Evolutionary conservation across 202 grass and related monocot species (phyloP), one percentile per base, ranked within the genome.

Genomic region (Zizania palustris): DNA sequence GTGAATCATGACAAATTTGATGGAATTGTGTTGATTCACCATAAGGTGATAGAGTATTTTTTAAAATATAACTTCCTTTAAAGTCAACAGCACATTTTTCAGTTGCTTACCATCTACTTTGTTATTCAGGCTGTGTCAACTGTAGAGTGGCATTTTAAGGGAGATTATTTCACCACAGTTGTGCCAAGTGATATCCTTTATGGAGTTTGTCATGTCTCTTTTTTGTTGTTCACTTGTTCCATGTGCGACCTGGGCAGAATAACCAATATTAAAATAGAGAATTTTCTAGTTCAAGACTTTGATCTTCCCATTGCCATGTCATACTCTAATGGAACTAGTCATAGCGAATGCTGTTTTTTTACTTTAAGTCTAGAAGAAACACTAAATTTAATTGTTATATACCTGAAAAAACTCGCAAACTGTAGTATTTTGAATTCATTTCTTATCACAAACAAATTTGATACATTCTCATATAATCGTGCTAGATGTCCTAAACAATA

Each of bases 181-280:
- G 87, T 89, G 63, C 96, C 96, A 76, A 90, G 80, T 93, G 96
- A 99, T 99, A 99, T 99, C 96, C 91, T 94, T 81, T 82, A 44
- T 78, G 45, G 55, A 51, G 34, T 16, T 18, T 65, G 10, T 40
- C 2, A 73, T 89, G 12, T 79, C 0, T 15, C 46, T 85, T 15
- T 48, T 85, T 66, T 82, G 13, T 71, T 73, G n/a, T n/a, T n/a
- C n/a, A n/a, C n/a, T 72, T 61, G 11, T 72, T 51, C 38, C 11
- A 56, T 49, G 33, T 76, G 35, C 33, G 53, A 40, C 58, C 70
- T 64, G 39, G 63, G 38, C 45, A 72, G n/a, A 84, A 78, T 78
- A 46, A 37, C 46, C 16, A 45, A 63, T 12, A 34, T 41, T 13
- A 19, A 20, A 45, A 44, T 53, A 1, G 9, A 11, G 12, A 13